phyloP scores from a whole-genome alignment of 2,329 filamentous ascomycete genomes.

The Fusarium solani-melongenae region DNA sequence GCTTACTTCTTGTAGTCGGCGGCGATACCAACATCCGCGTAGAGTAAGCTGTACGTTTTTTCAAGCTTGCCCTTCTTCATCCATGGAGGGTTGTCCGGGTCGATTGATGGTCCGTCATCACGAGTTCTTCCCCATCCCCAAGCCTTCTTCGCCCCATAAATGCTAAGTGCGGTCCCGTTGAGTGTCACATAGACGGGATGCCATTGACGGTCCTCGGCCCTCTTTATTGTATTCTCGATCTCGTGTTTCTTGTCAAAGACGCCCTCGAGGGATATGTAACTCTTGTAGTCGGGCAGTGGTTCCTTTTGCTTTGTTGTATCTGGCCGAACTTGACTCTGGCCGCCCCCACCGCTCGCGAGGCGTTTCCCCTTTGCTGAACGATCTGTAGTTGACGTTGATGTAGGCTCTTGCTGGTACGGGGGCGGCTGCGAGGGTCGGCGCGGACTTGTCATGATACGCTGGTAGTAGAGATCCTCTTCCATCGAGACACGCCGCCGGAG shows the following conservation, averaged over 20 bases:
- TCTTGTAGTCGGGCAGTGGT: conserved; percentile 66
- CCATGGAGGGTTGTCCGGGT: conserved; percentile 63
- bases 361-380: conserved; percentile 30
- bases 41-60: conserved; percentile 76
- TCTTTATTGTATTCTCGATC: conserved; percentile 71
- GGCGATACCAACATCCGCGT: conserved; percentile 80
- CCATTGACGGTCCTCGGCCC: conserved; percentile 73
- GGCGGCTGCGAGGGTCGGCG: conserved; percentile 60
- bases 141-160: conserved; percentile 72
- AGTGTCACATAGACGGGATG: conserved; percentile 71
- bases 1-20: conserved; percentile 77
- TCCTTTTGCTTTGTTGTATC: conserved; percentile 52
- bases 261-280: conserved; percentile 64
- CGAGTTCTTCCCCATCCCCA: conserved; percentile 60
- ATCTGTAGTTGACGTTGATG: conserved; percentile 22
- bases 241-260: conserved; percentile 74
- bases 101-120: conserved; percentile 62
- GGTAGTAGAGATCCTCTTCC: conserved; percentile 66
- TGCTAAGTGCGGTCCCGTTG: conserved; percentile 74
- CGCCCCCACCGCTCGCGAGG: conserved; percentile 36
- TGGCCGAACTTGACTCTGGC: conserved; percentile 15
- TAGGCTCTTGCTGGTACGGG: conserved; percentile 53
- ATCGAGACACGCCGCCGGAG: conserved; percentile 62
- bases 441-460: conserved; percentile 61
- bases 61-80: conserved; percentile 67